phyloP scores from a whole-genome alignment of 768 basidiomycete species.

The Mycena sanguinolenta region DNA sequence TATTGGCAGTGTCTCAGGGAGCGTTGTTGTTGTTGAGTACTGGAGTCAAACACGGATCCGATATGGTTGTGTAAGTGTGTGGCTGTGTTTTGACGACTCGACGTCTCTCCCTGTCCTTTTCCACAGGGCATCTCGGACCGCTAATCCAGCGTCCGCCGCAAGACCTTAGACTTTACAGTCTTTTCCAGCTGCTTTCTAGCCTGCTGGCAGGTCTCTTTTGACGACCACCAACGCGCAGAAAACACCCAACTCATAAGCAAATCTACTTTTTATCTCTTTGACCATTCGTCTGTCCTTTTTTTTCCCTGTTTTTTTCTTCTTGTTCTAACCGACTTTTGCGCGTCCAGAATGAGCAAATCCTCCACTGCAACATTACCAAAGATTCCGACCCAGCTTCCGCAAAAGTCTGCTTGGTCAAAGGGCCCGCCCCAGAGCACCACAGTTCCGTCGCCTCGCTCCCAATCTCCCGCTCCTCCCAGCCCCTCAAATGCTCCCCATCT shows the following conservation, averaged over 20 bases:
- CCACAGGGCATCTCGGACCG: slow-evolving; percentile 44
- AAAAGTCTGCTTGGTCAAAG: slow-evolving; percentile 92
- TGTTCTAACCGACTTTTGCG: slow-evolving; percentile 29
- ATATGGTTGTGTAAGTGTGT: background rate
- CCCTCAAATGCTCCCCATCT: slow-evolving; percentile 50
- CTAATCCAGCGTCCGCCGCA: slow-evolving; percentile 52
- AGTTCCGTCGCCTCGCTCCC: slow-evolving; percentile 76
- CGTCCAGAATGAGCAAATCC: slow-evolving; percentile 93
- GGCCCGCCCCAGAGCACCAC: slow-evolving; percentile 82
- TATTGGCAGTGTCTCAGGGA: background rate
- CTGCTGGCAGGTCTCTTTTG: slow-evolving; percentile 94
- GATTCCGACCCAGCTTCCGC: slow-evolving; percentile 79
- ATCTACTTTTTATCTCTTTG: slow-evolving; percentile 55
- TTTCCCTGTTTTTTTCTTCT: slow-evolving; percentile 15
- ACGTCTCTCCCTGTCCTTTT: slow-evolving; percentile 17
- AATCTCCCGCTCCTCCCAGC: slow-evolving; percentile 73
- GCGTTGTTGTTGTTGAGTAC: background rate
- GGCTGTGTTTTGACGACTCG: background rate
- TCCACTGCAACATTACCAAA: slow-evolving; percentile 80
- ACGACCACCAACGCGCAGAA: slow-evolving; percentile 81
- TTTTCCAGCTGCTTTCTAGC: slow-evolving; percentile 75
- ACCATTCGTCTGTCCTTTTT: slow-evolving; percentile 58
- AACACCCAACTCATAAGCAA: slow-evolving; percentile 60
- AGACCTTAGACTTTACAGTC: slow-evolving; percentile 55
- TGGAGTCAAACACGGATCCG: slow-evolving; percentile 2